Evolutionary conservation across 768 basidiomycete species (phyloP), one percentile per base, ranked within the genome.

Genomic region (Boletus speciosus): DNA sequence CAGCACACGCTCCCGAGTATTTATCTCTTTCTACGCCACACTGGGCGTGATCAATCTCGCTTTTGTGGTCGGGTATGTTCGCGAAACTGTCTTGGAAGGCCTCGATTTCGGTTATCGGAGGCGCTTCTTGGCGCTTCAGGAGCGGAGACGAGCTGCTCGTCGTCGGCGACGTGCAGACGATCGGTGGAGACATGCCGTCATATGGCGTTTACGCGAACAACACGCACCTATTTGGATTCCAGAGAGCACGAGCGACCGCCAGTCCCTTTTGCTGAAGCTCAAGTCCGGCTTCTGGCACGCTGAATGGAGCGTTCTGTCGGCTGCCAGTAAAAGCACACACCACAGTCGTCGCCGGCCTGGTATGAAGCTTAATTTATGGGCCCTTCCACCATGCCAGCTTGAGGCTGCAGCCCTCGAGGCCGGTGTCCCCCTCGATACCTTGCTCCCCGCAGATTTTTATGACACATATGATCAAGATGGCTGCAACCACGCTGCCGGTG

Each of bases 31-130:
- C 52, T 88, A 86, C 57, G 74, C 81, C 37, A 70, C 74, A 1
- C 68, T 84, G 34, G 86, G 87, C 11, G 79, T 92, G 47, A 32
- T 90, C 55, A 85, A 78, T 58, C 68, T 88, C 29, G 84, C 79
- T 12, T 72, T 90, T 12, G 80, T 83, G 12, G 83, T 90, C 31
- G 75, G 78, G 4, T 79, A 85, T 49, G 80, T 80, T 27, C 81
- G 86, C 15, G 89, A 88, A 62, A 85, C 83, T 0, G 76, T 92
- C 27, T 74, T 90, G 29, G 92, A 93, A 69, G 80, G 81, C 2
- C 76, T 86, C 43, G 83, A 90, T 60, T 75, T 84, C n/a, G 77
- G 78, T 0, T 86, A 86, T 62, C 78, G 79, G 31, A 76, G 72
- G 52, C 82, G 86, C 8, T 61, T 86, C 48, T 68, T 73, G 25